A percentile compares a stretch with the other conserved stretches of the same genome.
These are phyloP conservation scores for Seiridium unicorne DNA, from an alignment of 2,329 filamentous ascomycete genomes.

Conservation along the genomic window DNA sequence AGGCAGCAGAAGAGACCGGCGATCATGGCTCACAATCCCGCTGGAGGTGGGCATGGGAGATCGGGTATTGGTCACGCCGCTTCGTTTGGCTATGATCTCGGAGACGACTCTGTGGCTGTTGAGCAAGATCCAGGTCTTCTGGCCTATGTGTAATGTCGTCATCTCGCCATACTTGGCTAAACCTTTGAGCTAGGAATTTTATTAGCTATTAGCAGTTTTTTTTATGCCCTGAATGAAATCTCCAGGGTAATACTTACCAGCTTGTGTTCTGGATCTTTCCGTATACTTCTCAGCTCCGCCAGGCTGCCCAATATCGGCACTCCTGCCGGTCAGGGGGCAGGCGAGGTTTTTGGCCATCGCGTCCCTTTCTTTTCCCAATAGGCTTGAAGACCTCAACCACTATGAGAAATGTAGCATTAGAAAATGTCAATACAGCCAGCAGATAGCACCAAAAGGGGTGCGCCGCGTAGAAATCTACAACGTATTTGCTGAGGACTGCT, in stretches of 20 bases:
- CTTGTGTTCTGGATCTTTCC: neutral
- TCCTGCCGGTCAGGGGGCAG: neutral
- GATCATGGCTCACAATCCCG: slow-evolving; percentile 29
- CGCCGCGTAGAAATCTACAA: too few species aligned
- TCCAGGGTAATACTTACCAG: neutral
- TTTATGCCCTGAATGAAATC: too few species aligned
- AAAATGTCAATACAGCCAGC: neutral
- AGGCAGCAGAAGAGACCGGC: slow-evolving; percentile 18
- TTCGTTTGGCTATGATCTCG: slow-evolving; percentile 31
- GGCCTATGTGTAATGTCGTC: slow-evolving; percentile 17
- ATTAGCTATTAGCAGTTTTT: neutral
- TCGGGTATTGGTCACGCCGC: slow-evolving; percentile 28
- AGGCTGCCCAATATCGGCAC: neutral
- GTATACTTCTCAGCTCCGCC: neutral
- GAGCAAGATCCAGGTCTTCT: slow-evolving; percentile 32
- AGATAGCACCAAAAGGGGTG: neutral
- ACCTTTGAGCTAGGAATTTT: neutral
- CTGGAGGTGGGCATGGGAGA: slow-evolving; percentile 29
- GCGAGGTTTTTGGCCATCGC: neutral
- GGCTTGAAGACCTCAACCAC: neutral
- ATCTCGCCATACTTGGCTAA: slow-evolving; percentile 15
- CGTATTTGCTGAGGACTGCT: too few species aligned
- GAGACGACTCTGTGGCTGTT: slow-evolving; percentile 29
- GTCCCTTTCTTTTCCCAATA: neutral
- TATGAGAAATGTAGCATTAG: neutral